A percentile compares a stretch with the other conserved stretches of the same genome.
phyloP scores from a whole-genome alignment of 805 yeast species.

The Metschnikowia kofuensis region DNA sequence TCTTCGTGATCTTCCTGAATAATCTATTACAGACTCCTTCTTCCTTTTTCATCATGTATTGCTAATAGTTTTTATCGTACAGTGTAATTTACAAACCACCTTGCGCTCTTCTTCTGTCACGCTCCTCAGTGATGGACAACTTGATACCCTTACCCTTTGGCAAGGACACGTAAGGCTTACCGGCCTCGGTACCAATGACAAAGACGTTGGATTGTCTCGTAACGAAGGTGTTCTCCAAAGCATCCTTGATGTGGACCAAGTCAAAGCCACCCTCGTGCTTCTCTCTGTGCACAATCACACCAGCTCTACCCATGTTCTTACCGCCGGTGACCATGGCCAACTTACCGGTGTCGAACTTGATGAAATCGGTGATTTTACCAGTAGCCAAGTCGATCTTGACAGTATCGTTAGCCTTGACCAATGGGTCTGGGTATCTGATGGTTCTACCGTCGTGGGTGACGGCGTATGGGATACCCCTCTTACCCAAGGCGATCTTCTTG shows the following conservation, averaged over 20 bases:
- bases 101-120: slow-evolving; percentile 96
- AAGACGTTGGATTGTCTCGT: slow-evolving; percentile 93
- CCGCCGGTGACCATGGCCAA: slow-evolving; percentile 95
- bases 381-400: slow-evolving; percentile 95
- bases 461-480: slow-evolving; percentile 96
- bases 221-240: slow-evolving; percentile 91
- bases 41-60: neutral
- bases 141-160: slow-evolving; percentile 99
- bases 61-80: neutral
- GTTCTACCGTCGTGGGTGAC: slow-evolving; percentile 99
- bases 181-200: slow-evolving; percentile 86
- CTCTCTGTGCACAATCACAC: slow-evolving; percentile 94
- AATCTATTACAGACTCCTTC: no score
- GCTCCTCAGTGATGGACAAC: slow-evolving; percentile 93
- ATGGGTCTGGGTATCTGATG: slow-evolving; percentile 98
- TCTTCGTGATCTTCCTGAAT: no score
- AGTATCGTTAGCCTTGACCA: slow-evolving; percentile 94
- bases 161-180: slow-evolving; percentile 89
- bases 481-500: slow-evolving; percentile 97
- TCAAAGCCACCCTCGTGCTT: slow-evolving; percentile 98
- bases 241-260: slow-evolving; percentile 93
- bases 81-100: slow-evolving; percentile 23
- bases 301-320: slow-evolving; percentile 97
- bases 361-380: slow-evolving; percentile 87
- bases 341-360: slow-evolving; percentile 88